Percentiles rank a stretch among this genome's conserved stretches.
phyloP scores from a whole-genome alignment of 306 rosid genomes.

The Alnus rubra region DNA sequence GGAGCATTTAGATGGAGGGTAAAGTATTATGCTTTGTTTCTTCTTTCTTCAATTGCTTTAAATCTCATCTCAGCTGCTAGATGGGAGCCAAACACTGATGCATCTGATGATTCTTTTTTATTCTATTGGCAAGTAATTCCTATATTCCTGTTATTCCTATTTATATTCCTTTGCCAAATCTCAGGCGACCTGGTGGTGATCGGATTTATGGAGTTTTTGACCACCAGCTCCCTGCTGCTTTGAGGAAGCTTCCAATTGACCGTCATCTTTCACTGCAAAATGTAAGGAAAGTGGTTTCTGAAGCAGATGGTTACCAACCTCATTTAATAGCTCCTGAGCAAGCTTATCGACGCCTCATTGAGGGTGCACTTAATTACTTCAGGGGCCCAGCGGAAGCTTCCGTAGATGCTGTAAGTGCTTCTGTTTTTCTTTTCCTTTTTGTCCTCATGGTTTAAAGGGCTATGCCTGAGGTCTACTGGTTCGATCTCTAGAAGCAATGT shows the following conservation, averaged over 20 bases:
- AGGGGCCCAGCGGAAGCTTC: conserved; percentile 59
- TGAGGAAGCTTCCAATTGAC: conserved; percentile 53
- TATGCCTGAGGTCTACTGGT: neutral
- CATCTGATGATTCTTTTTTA: neutral
- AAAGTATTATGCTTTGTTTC: conserved; percentile 6
- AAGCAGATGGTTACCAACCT: conserved; percentile 64
- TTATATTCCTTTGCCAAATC: conserved; percentile 15
- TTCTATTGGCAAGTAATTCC: neutral
- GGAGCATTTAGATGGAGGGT: conserved; percentile 62
- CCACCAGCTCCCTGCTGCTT: conserved; percentile 52
- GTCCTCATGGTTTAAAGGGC: neutral
- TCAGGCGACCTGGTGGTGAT: conserved; percentile 60
- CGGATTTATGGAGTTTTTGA: conserved; percentile 52
- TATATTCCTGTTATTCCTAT: neutral
- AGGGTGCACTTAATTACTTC: conserved; percentile 44
- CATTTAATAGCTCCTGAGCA: conserved; percentile 64
- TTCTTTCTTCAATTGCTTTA: neutral
- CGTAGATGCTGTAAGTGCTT: conserved; percentile 48
- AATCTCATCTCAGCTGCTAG: neutral
- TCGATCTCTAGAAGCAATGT: neutral
- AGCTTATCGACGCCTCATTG: conserved; percentile 57
- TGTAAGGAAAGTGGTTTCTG: conserved; percentile 46
- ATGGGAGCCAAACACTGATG: neutral
- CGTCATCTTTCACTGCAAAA: conserved; percentile 49
- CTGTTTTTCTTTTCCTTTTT: neutral